A percentile compares a stretch with the other conserved stretches of the same genome.
Conservation (phyloP, 1,139 yeast species). For the Yamadazyma blattariae region DNA sequence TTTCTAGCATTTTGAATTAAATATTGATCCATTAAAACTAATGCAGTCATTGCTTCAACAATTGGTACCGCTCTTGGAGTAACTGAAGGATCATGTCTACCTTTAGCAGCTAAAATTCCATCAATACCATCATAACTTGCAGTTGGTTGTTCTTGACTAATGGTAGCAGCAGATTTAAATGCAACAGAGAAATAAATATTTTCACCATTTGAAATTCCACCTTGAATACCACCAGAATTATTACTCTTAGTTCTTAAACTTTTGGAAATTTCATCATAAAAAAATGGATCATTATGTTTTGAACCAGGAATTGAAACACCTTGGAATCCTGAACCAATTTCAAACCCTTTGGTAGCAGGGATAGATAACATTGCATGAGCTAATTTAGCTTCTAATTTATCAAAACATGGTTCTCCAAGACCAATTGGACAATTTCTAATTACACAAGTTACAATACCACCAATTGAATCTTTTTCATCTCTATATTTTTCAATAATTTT, state of each 20-base stretch:
- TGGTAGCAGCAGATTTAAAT: constrained; percentile 97
- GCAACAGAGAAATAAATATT: constrained; percentile 92
- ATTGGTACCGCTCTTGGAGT: constrained; percentile 98
- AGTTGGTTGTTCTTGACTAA: constrained; percentile 87
- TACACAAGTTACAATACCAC: constrained; percentile 98
- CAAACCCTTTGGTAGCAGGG: constrained; percentile 98
- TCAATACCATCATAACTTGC: constrained; percentile 81
- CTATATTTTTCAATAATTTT: constrained; percentile 83
- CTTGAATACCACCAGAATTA: constrained; percentile 96
- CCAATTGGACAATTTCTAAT: constrained; percentile 91
- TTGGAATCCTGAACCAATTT: constrained; percentile 91
- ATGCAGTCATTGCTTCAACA: constrained; percentile 96
- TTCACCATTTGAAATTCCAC: constrained; percentile 97
- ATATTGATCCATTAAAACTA: constrained; percentile 83
- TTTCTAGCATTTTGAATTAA: constrained; percentile 87
- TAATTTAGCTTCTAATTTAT: constrained; percentile 87
- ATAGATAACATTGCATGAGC: constrained; percentile 98
- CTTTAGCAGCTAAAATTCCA: constrained; percentile 91
- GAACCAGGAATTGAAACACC: constrained; percentile 94
- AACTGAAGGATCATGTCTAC: constrained; percentile 98
- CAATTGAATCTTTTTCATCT: constrained; percentile 88
- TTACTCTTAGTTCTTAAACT: constrained; percentile 82
- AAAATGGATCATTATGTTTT: constrained; percentile 86
- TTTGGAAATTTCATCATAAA: constrained; percentile 49
- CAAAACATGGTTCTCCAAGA: constrained; percentile 96